Base-by-base conservation (phyloP, 2,329 filamentous ascomycete genomes). In the Cladosporium sp. region DNA sequence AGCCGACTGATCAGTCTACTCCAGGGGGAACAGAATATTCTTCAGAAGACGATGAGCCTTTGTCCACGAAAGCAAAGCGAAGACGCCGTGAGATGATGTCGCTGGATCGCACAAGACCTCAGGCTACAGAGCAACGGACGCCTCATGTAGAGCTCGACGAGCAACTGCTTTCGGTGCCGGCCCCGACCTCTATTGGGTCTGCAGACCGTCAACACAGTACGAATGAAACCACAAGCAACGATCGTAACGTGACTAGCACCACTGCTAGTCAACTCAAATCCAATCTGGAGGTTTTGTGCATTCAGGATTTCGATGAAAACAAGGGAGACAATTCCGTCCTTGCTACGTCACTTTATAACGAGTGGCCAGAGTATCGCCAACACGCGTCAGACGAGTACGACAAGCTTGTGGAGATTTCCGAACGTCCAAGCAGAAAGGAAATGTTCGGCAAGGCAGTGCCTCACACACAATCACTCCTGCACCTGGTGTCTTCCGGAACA, bases 351-450 rank as follows among this genome's bases (percentile, higher is more conserved):
- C 39, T 69, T 5, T 67, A 64, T 47, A 57, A 60, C 3, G 61
- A 64, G 28, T 68, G 67, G 61, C 68, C 68, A 7, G 61, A 70
- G 39, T 63, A 63, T 55, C 39, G 62, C 25, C 49, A 59, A 11
- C 60, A 58, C 38, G 30, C 50, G 4, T 55, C 64, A 45, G 78
- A 78, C 37, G 78, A 79, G n/a, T 77, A 80, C 6, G 77, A 74
- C 59, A 84, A 82, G 73, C 78, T 86, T 58, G 84, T 82, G 70
- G 85, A 83, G 73, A 82, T 72, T 59, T 61, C 61, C 28, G 55
- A 60, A 14, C 68, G 75, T 1, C 72, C 72, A 3, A 70, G 68
- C 1, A 67, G 73, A 36, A 78, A 77, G 60, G 62, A 68, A 28
- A 57, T 67, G 22, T 67, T 70, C 37, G 64, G 65, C 30, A 66